Percentiles rank a stretch among this genome's conserved stretches.
Conservation (phyloP, 768 basidiomycete genomes). For the Mycena floridula region DNA sequence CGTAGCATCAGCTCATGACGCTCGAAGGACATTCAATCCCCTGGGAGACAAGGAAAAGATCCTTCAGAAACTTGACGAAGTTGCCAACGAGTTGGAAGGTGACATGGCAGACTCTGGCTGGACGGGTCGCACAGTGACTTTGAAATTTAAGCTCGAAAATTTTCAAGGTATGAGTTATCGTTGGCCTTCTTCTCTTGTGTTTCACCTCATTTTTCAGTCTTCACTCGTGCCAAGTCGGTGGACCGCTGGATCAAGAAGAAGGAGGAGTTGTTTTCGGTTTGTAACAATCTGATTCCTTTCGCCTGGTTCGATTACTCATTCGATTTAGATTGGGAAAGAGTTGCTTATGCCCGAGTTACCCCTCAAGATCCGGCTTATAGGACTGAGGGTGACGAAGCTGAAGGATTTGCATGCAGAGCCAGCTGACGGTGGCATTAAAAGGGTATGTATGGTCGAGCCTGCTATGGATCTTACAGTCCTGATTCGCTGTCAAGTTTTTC, state of each 20-base stretch:
- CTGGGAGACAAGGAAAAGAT: conserved; percentile 62
- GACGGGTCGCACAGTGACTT: conserved; percentile 82
- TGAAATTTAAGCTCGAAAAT: conserved; percentile 91
- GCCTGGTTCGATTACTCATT: too few species aligned
- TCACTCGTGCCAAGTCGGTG: conserved; percentile 79
- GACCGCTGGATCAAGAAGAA: conserved; percentile 72
- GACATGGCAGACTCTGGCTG: conserved; percentile 80
- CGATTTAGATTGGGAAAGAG: conserved; percentile 65
- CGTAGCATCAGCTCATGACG: background rate
- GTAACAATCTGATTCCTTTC: conserved; percentile 17
- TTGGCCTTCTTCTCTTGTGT: background rate
- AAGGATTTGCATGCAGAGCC: conserved; percentile 63
- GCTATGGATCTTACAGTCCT: background rate
- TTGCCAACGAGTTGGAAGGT: conserved; percentile 73
- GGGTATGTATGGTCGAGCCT: conserved; percentile 46
- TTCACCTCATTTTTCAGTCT: conserved; percentile 34
- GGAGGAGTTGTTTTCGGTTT: conserved; percentile 71
- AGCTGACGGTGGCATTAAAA: conserved; percentile 57
- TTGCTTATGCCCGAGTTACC: conserved; percentile 78
- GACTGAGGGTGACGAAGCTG: conserved; percentile 82
- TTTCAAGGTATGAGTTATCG: conserved; percentile 55
- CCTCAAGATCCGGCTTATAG: conserved; percentile 76
- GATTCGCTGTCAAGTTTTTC: conserved; percentile 45
- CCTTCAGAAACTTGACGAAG: conserved; percentile 69
- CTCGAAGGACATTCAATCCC: conserved; percentile 66